Evolutionary conservation across 2,329 filamentous ascomycete genomes (phyloP).

Genomic region (Pyricularia grisea): DNA sequence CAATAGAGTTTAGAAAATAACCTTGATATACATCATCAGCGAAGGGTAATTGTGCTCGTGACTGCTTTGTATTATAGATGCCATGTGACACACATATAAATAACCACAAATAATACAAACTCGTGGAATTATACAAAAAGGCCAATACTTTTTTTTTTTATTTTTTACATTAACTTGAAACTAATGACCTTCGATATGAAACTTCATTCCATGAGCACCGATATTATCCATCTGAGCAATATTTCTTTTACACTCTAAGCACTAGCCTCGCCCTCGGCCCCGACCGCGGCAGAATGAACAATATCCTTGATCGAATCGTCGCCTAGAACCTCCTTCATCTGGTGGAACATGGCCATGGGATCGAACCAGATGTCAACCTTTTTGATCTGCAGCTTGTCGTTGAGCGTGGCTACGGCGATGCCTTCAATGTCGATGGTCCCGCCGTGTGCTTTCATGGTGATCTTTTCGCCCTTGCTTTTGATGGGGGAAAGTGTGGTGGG

Average conservation of each 20-base stretch:
- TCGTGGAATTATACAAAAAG: background rate
- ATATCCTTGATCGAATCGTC: background rate
- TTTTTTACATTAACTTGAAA: background rate
- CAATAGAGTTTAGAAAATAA: background rate
- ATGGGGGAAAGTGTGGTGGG: background rate
- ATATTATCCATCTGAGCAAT: background rate
- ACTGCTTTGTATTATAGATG: background rate
- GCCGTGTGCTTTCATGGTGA: conserved; percentile 51
- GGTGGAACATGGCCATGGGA: conserved; percentile 56
- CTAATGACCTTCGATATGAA: background rate
- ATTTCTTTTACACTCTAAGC: background rate
- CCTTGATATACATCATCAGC: background rate
- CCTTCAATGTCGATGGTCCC: conserved; percentile 54
- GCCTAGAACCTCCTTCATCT: conserved; percentile 33
- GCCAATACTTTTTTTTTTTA: background rate
- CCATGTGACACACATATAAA: background rate
- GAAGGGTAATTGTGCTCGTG: background rate
- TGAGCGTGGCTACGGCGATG: conserved; percentile 51
- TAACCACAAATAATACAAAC: background rate
- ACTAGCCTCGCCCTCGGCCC: background rate
- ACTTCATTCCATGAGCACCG: background rate
- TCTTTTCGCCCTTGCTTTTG: conserved; percentile 49
- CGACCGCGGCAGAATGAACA: background rate
- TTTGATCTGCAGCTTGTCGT: conserved; percentile 48
- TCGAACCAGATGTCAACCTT: conserved; percentile 57